Evolutionary conservation across 2,329 filamentous ascomycete genomes (phyloP).

Genomic region (Penicillium corylophilum): DNA sequence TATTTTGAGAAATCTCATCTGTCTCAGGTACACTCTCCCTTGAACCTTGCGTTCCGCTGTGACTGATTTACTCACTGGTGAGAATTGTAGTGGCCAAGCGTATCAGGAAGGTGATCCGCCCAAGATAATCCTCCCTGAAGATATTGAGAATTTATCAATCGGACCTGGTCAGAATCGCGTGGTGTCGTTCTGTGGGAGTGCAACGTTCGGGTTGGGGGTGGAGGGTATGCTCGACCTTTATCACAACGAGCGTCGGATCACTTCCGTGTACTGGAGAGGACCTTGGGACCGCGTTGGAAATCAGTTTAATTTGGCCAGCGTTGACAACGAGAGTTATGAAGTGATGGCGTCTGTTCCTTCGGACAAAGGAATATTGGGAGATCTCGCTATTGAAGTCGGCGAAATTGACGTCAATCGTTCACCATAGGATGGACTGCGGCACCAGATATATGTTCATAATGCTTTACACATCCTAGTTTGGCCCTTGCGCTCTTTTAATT

Average conservation of each 20-base stretch:
- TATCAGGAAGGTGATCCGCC: background rate
- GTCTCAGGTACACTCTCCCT: background rate
- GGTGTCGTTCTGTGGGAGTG: constrained; percentile 11
- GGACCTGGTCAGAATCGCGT: constrained; percentile 1
- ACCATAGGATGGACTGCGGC: too few relatives aligned
- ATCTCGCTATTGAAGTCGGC: constrained; percentile 4
- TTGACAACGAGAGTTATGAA: constrained; percentile 1
- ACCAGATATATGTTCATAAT: too few relatives aligned
- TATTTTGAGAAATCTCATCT: background rate
- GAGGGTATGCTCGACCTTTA: constrained; percentile 10
- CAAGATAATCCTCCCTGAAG: background rate
- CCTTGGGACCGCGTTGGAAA: constrained; percentile 2
- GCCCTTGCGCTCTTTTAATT: too few relatives aligned
- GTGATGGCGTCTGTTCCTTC: constrained; percentile 3
- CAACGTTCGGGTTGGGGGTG: background rate
- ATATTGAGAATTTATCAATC: constrained; percentile 2
- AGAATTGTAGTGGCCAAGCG: background rate
- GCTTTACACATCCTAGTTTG: too few relatives aligned
- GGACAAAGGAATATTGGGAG: constrained; percentile 7
- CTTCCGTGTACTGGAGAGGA: constrained; percentile 12
- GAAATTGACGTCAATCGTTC: background rate
- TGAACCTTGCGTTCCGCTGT: background rate
- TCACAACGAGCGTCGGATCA: background rate
- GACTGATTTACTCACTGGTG: background rate
- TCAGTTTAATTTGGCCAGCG: constrained; percentile 6